phyloP scores from a whole-genome alignment of 1,139 yeast genomes.

The Pichia sp. region DNA sequence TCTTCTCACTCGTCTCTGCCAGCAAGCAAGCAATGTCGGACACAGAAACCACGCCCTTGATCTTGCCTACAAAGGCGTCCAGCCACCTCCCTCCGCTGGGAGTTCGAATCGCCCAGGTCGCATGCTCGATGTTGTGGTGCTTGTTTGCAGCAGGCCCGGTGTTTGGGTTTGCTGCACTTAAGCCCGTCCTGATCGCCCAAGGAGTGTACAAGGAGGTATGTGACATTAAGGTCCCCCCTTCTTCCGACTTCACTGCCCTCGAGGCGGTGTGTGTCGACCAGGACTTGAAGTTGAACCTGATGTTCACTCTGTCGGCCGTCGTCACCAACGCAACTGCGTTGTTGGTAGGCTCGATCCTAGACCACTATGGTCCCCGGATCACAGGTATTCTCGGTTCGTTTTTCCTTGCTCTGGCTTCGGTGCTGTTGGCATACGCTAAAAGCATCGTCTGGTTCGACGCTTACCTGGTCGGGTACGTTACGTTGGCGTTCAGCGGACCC shows the following conservation, averaged over 20 bases:
- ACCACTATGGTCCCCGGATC: conserved; percentile 71
- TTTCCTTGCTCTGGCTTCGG: conserved; percentile 50
- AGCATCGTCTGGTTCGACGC: conserved; percentile 45
- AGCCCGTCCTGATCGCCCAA: conserved; percentile 71
- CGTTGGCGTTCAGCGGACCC: conserved; percentile 79
- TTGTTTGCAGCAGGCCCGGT: conserved; percentile 88
- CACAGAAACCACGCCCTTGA: conserved; percentile 15
- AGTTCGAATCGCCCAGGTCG: conserved; percentile 41
- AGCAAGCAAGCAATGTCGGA: conserved; percentile 8
- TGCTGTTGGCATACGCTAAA: conserved; percentile 40
- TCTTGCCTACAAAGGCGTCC: background rate
- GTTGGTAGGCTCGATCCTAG: conserved; percentile 75
- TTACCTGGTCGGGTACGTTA: conserved; percentile 57
- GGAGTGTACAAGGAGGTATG: conserved; percentile 72
- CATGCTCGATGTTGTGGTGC: conserved; percentile 82
- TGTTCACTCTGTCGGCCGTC: conserved; percentile 84
- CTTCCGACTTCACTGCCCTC: background rate
- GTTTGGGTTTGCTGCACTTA: conserved; percentile 91
- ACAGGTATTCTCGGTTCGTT: conserved; percentile 73
- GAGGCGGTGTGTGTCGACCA: conserved; percentile 55
- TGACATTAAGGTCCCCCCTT: conserved; percentile 23
- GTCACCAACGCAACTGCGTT: conserved; percentile 81
- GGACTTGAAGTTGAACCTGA: conserved; percentile 72
- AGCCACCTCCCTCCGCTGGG: conserved; percentile 14
- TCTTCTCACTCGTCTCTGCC: background rate